Base-by-base conservation (phyloP, 768 basidiomycete species). In the Russula dissimulans region DNA sequence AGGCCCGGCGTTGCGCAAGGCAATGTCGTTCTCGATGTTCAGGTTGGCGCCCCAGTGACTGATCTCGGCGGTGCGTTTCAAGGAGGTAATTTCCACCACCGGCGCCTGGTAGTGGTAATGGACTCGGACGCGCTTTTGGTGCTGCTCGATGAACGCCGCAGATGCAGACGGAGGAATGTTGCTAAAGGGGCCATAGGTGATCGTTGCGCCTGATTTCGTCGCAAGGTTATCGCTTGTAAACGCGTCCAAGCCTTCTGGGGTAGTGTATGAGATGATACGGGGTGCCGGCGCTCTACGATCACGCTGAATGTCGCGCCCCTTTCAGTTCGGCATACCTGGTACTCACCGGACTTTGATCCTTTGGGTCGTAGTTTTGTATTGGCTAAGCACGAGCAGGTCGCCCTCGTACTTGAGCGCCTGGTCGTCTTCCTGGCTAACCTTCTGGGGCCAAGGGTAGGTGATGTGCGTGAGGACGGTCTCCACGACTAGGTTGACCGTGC, bases 21-120 rank as follows among this genome's bases (percentile, higher is more conserved):
- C 70, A 61, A 97, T 83, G 38, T 89, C 81, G 73, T 99, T 94
- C 71, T 97, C 84, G 34, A 95, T 87, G 69, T 97, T 97, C 41
- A 99, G 71, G 71, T 97, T 97, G 44, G 85, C 83, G 38, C 95
- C 95, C 97, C 95, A 98, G 70, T 98, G 95, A 65, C 93, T 95
- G 64, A 99, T 85, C 74, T 99, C 95, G 2, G 86, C 92, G 0
- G 79, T 68, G 51, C 97, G 85, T 61, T 82, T 79, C 36, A 97
- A 80, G 45, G 78, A 84, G 36, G 76, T 78, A 54, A 97, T 75
- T 64, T 91, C 84, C 26, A 94, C 70, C 45, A 97, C 82, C 0
- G 95, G 91, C 60, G 85, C 78, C n/a, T 86, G 89, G 59, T 87
- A 86, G 65, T 78, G 76, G 74, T 93, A 98, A 69, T 95, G 93